Percentiles rank a stretch among this genome's conserved stretches.
phyloP scores from a whole-genome alignment of 2,329 filamentous ascomycete species.

The Ampelomyces quisqualis region DNA sequence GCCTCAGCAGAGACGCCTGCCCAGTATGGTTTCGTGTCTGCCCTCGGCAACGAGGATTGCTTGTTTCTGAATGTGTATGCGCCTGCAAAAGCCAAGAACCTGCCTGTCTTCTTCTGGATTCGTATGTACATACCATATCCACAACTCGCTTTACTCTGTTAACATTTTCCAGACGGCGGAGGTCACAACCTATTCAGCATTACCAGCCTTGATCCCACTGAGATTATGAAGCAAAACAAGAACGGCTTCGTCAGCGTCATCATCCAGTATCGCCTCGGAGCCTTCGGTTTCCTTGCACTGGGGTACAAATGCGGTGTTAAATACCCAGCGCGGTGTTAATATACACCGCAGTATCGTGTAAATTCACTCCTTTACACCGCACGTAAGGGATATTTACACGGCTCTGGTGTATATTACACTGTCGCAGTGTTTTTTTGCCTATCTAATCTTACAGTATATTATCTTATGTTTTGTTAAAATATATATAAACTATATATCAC shows the following conservation, averaged over 20 bases:
- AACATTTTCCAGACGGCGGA: slow-evolving; percentile 43
- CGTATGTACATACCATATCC: slow-evolving; percentile 33
- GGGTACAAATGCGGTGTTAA: too few species aligned
- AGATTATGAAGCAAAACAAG: slow-evolving; percentile 46
- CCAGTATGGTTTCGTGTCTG: slow-evolving; percentile 35
- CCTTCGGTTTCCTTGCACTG: slow-evolving; percentile 64
- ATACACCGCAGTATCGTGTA: too few species aligned
- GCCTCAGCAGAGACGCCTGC: slow-evolving; percentile 28
- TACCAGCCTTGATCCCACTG: slow-evolving; percentile 32
- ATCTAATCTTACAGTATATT: too few species aligned
- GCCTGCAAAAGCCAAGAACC: slow-evolving; percentile 46
- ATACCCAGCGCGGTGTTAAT: too few species aligned
- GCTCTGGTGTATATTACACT: too few species aligned
- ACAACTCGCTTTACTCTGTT: slow-evolving; percentile 12
- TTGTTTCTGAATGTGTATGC: slow-evolving; percentile 46
- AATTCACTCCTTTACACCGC: too few species aligned
- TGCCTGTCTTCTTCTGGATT: slow-evolving; percentile 59
- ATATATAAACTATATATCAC: too few species aligned
- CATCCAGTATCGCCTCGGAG: slow-evolving; percentile 65
- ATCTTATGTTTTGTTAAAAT: too few species aligned
- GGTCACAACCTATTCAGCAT: slow-evolving; percentile 41
- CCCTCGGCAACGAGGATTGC: slow-evolving; percentile 44
- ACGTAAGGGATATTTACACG: too few species aligned
- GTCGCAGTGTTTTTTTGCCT: too few species aligned
- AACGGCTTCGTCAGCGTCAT: slow-evolving; percentile 57